Percentiles rank a stretch among this genome's conserved stretches.
These are phyloP conservation scores for Cryphonectria radicalis DNA, from an alignment of 2,329 filamentous ascomycete species.

Conservation along the genomic window DNA sequence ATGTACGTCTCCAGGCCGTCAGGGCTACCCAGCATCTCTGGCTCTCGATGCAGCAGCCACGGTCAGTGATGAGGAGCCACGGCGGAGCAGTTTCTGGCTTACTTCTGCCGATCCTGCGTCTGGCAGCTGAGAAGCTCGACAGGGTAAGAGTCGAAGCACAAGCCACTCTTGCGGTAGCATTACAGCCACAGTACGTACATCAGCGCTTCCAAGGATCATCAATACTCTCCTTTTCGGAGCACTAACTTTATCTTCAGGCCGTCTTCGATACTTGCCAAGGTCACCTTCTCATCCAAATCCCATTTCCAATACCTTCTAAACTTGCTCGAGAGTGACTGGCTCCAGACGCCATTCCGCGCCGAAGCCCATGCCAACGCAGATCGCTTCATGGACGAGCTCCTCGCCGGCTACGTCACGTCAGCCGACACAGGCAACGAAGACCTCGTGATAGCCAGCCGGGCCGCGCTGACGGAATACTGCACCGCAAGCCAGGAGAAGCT, in stretches of 20 bases:
- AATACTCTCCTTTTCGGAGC: not conserved
- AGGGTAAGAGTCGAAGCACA: conserved; percentile 75
- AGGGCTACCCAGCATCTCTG: conserved; percentile 72
- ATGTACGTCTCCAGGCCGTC: conserved; percentile 80
- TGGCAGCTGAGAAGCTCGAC: conserved; percentile 89
- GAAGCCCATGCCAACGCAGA: conserved; percentile 40
- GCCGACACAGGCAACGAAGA: conserved; percentile 80
- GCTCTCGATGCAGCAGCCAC: conserved; percentile 26
- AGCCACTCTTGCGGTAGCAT: conserved; percentile 50
- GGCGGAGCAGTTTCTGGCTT: conserved; percentile 36
- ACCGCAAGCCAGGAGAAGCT: conserved; percentile 45
- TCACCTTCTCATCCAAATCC: conserved; percentile 60
- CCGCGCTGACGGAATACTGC: conserved; percentile 64
- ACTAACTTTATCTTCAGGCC: conserved; percentile 38
- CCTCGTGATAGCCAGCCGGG: conserved; percentile 70
- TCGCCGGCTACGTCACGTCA: conserved; percentile 72
- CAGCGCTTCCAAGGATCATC: not conserved
- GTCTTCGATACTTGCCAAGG: conserved; percentile 39
- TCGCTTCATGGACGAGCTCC: conserved; percentile 55
- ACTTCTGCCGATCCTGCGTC: conserved; percentile 60
- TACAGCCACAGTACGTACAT: conserved; percentile 50
- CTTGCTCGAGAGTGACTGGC: conserved; percentile 45
- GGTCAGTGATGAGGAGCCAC: not conserved
- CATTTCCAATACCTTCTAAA: conserved; percentile 63
- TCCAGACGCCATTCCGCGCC: conserved; percentile 43